Evolutionary conservation across 2,329 filamentous ascomycete genomes (phyloP), one percentile per base, ranked within the genome.

Genomic region (Fusarium sp.): DNA sequence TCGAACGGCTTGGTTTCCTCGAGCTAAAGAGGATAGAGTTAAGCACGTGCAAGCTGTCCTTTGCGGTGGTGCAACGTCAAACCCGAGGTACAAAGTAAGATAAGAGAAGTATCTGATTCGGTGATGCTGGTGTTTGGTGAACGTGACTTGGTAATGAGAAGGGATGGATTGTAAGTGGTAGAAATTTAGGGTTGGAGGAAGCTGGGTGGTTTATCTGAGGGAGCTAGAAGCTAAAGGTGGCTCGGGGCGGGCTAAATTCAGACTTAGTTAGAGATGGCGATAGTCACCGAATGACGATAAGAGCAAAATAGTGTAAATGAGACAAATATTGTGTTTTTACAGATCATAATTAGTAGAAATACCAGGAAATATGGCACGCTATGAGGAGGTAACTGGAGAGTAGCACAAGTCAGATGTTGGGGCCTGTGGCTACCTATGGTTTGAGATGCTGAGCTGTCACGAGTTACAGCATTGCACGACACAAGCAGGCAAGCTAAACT

Each of bases 11-110:
- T 30, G 42, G 36, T 38, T 42, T 56, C 51, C 22, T 62, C 18
- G 24, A 70, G 51, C 50, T 56, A 62, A 44, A 61, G 61, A 54
- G 47, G 56, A 52, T 52, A 47, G 45, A 59, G 60, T 52, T 47
- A 54, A 72, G 52, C 72, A 75, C 72, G 72, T 74, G 72, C 72
- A 64, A 74, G 64, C 60, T 75, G 72, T 72, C 72, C 63, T 73
- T 56, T 48, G 52, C 50, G 30, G 60, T 57, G 41, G 50, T 68
- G 34, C 38, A 41, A 73, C 38, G 56, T 52, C 24, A 62, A 74
- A 58, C 30, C 61, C 68, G 52, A 72, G 64, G 68, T 69, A 57
- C 34, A 51, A 48, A 36, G 51, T 34, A 62, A 36, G 44, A 30
- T 63, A 34, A 30, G 26, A 50, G 39, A 36, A n/a, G 47, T 52